Evolutionary conservation across 129 eudicot genomes (phyloP), one percentile per base, ranked within the genome.

Genomic region (Dittrichia graveolens): DNA sequence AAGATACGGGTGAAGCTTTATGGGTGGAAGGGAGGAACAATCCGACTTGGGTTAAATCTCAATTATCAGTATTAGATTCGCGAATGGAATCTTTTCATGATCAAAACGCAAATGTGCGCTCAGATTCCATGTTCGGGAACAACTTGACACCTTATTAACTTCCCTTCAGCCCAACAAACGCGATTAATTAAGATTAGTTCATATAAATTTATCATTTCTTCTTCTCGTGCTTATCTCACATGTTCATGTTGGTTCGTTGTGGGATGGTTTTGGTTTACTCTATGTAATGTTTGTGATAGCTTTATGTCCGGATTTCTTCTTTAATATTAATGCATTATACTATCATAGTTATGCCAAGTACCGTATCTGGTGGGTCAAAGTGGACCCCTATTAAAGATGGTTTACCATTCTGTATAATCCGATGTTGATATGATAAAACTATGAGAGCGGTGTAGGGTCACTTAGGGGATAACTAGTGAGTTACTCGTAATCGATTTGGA

Each of bases 1-100:
- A 94, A 86, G 97, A 94, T 79, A 90, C 99, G 0, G 97, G 99
- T 43, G 99, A 94, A 79, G 96, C 96, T 46, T 78, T 90, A 78
- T 94, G 99, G 99, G 84, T 94, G 6, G 97, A 91, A 65, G 86
- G 96, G 79, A 81, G 87, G 84, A 66, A 80, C 45, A 89, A 86
- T 75, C 98, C 96, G 31, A 66, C 88, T 19, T 92, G 96, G 98
- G 98, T 92, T 78, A 84, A 85, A 79, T 89, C 98, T 43, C 96
- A 93, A 48, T 88, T 94, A 38, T 78, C 88, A n/a, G 48, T 90
- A 68, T 71, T 89, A 70, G 96, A 93, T 75, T 58, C 96, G 14
- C 84, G 74, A 72, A 85, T 80, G 95, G 92, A 84, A 60, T 49
- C 89, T 54, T 80, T 64, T 68, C 82, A 68, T 34, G 71, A 82